Base-by-base conservation (phyloP, 371 early-diverging fungal genomes). In the Parasitella parasitica region DNA sequence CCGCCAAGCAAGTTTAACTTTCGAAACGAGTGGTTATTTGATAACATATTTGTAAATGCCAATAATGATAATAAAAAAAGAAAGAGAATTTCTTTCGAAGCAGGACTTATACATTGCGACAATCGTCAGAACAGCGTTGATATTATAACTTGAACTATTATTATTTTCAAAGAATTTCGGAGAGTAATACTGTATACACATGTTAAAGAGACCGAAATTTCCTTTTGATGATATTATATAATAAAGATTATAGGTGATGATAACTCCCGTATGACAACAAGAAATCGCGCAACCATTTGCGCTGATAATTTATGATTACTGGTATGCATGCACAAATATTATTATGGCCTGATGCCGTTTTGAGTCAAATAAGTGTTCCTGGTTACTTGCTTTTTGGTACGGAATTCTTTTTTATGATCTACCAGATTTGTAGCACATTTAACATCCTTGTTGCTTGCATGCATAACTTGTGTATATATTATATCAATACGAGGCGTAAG, bases 1-100 rank as follows among this genome's bases (percentile, higher is more conserved):
- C 49, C 58, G 12, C 30, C 18, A 43, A 63, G 41, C n/a, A 57
- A 32, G 24, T 64, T 43, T 15, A 65, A 35, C 18, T 65, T 65
- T 49, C 24, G 38, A 27, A 57, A 52, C 0, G 64, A 63, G 26
- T 63, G 57, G 11, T 38, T 28, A 34, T 30, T 43, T 22, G 64
- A 57, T n/a, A 63, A 9, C 64, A 63, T 63, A 12, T 8, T 20
- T 11, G 12, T 37, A n/a, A n/a, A n/a, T n/a, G n/a, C 13, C 3
- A 9, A 34, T n/a, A 34, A 20, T 41, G 0, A 52, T 11, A 16
- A 28, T 13, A 15, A 18, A 7, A 16, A 32, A 28, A 1, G 41
- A 41, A 51, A 22, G 32, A 50, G 30, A 7, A 12, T 24, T 22
- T 24, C 0, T 24, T 22, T 30, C 16, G 5, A 8, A 30, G 22